A percentile compares a stretch with the other conserved stretches of the same genome.
Evolutionary conservation across 805 yeast genomes (phyloP).

Genomic region (Candida railenensis): DNA sequence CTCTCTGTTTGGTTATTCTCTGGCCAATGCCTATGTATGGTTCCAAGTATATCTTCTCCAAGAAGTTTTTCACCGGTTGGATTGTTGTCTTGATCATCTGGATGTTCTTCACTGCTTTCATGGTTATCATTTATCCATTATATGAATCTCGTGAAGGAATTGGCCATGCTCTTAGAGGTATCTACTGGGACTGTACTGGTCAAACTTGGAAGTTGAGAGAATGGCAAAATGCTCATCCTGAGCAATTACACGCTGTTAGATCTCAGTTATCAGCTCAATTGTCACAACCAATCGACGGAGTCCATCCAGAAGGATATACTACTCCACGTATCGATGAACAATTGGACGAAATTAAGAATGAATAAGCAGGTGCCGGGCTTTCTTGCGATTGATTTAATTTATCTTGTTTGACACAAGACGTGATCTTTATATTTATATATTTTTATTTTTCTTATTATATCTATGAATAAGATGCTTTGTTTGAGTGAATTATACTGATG

Average conservation of each 20-base stretch:
- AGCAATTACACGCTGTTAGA: slow-evolving; percentile 69
- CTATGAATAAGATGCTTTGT: background rate
- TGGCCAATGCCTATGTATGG: slow-evolving; percentile 99
- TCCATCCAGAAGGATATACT: slow-evolving; percentile 16
- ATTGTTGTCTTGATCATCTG: slow-evolving; percentile 77
- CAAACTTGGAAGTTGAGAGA: slow-evolving; percentile 67
- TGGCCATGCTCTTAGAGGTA: slow-evolving; percentile 64
- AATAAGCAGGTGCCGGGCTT: slow-evolving; percentile 3
- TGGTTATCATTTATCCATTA: slow-evolving; percentile 68
- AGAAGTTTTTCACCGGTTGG: slow-evolving; percentile 86
- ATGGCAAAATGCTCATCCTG: slow-evolving; percentile 78
- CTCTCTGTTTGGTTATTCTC: slow-evolving; percentile 62
- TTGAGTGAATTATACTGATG: background rate
- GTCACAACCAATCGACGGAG: slow-evolving; percentile 24
- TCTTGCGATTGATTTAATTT: background rate
- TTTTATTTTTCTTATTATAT: too few relatives aligned
- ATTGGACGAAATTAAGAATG: slow-evolving; percentile 20
- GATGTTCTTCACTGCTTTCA: slow-evolving; percentile 65
- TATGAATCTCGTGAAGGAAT: slow-evolving; percentile 73
- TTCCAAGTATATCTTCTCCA: slow-evolving; percentile 68
- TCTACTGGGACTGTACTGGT: slow-evolving; percentile 84
- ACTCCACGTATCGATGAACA: slow-evolving; percentile 22
- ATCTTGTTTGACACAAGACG: background rate
- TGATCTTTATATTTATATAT: background rate
- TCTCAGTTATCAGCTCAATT: slow-evolving; percentile 52